Base-by-base conservation (phyloP, 306 rosid genomes). In the Psophocarpus tetragonolobus region DNA sequence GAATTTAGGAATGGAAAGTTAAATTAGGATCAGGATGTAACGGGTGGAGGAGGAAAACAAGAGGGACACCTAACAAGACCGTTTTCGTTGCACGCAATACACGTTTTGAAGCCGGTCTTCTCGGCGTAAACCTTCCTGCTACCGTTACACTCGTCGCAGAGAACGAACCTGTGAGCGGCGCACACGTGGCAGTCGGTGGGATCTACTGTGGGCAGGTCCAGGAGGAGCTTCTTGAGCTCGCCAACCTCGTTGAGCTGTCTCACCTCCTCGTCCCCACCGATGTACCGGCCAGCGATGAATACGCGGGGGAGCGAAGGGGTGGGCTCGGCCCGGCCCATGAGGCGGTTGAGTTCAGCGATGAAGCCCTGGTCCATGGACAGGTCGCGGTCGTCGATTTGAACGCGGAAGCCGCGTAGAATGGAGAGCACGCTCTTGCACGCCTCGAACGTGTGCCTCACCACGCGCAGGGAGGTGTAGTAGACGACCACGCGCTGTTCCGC, bases 261-360 rank as follows among this genome's bases (percentile, higher is more conserved):
- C 54, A 95, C 77, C 73, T 95, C 98, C 60, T 95, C 98, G 13
- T 87, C 92, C 17, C 98, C 97, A 7, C 98, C 98, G 0, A 95
- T 68, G 76, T 92, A 91, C 48, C 68, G 83, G 1, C 98, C 98
- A 8, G 85, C 91, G 14, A 95, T 87, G 76, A 95, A 95, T 1
- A 95, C 95, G 20, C 92, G 68, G 2, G 98, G 98, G 65, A 91
- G 74, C 1, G 72, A 14, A 75, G 11, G 26, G 39, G 0, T 39
- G 20, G 79, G 32, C 68, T 78, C 79, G 1, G 63, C 64, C 30
- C 42, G 86, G 15, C 91, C 93, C 54, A 92, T 76, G 6, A 92
- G 61, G 66, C 78, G 87, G 86, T 75, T 87, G 44, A 95, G 45
- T 75, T 95, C 98, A 23, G 36, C 5, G 6, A 77, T 23, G 63